These are phyloP conservation scores for Fusarium temperatum DNA, from an alignment of 2,329 filamentous ascomycete species.

Conservation along the genomic window DNA sequence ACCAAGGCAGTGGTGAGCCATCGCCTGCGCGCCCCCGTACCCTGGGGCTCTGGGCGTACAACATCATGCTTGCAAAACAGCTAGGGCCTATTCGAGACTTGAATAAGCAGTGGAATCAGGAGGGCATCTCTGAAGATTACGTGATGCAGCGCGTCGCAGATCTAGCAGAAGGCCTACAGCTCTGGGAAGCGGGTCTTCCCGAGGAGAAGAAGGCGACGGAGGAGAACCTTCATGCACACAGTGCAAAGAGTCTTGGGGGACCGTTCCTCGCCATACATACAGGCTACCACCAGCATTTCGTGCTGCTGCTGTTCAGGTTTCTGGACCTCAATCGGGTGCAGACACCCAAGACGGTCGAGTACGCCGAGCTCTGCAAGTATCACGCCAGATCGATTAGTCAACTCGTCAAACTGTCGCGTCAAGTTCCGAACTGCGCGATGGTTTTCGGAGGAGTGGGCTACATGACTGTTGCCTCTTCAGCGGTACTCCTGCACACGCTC, in stretches of 20 bases:
- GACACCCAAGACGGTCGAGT: constrained; percentile 1
- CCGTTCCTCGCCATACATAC: constrained; percentile 11
- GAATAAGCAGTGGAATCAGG: constrained; percentile 4
- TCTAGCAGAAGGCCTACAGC: background rate
- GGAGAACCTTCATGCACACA: background rate
- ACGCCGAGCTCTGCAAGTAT: constrained; percentile 1
- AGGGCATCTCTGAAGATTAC: background rate
- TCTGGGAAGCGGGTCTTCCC: background rate
- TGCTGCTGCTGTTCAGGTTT: background rate
- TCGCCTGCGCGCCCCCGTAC: background rate
- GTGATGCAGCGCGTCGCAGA: constrained; percentile 3
- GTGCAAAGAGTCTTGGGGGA: background rate
- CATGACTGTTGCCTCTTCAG: constrained; percentile 2
- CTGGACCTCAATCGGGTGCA: background rate
- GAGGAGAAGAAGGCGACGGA: constrained; percentile 3
- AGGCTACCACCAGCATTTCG: constrained; percentile 5
- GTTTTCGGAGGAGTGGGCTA: constrained; percentile 4
- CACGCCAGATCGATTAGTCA: background rate
- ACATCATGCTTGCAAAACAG: constrained; percentile 5
- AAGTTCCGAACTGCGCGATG: constrained; percentile 1
- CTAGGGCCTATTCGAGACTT: background rate
- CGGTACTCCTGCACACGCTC: constrained; percentile 1
- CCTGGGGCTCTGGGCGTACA: constrained; percentile 7
- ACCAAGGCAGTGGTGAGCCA: background rate
- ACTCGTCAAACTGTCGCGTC: background rate